A percentile compares a stretch with the other conserved stretches of the same genome.
These are phyloP conservation scores for Xylaria telfairii DNA, from an alignment of 495 filamentous ascomycete species.

Conservation along the genomic window DNA sequence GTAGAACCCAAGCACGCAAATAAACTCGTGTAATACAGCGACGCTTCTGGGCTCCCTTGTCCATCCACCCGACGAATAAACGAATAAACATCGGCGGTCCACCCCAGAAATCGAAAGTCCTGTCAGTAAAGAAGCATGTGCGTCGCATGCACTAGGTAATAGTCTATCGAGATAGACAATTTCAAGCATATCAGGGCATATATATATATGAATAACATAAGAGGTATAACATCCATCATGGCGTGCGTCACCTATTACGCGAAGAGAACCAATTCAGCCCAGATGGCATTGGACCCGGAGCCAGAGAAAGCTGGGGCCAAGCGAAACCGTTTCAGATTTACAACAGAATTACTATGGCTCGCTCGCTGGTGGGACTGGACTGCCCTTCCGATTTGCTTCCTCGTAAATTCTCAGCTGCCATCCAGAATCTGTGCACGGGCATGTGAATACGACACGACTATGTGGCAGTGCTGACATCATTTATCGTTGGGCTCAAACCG, in stretches of 20 bases:
- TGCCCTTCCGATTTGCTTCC: not conserved
- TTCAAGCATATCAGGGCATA: not conserved
- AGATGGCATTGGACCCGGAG: not conserved
- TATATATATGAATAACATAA: not conserved
- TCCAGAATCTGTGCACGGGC: not conserved
- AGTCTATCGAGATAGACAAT: not conserved
- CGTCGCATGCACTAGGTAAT: not conserved
- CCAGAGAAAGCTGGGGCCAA: conserved; percentile 11
- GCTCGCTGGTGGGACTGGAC: not conserved
- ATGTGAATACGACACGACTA: conserved; percentile 1
- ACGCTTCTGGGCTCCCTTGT: not conserved
- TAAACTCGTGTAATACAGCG: not conserved
- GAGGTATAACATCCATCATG: not conserved
- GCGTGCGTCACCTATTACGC: not conserved
- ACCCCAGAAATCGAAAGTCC: not conserved
- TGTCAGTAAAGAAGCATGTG: not conserved
- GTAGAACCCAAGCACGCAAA: not conserved
- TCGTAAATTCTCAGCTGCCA: not conserved
- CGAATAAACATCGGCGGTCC: not conserved
- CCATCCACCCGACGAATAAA: too few relatives aligned
- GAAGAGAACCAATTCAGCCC: not conserved
- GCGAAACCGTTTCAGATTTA: conserved; percentile 12
- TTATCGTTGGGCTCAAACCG: conserved; percentile 13
- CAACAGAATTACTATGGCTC: conserved; percentile 10
- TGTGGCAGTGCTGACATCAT: conserved; percentile 13